phyloP scores from a whole-genome alignment of 1,284 basidiomycete species.

The Coriolopsis trogii region DNA sequence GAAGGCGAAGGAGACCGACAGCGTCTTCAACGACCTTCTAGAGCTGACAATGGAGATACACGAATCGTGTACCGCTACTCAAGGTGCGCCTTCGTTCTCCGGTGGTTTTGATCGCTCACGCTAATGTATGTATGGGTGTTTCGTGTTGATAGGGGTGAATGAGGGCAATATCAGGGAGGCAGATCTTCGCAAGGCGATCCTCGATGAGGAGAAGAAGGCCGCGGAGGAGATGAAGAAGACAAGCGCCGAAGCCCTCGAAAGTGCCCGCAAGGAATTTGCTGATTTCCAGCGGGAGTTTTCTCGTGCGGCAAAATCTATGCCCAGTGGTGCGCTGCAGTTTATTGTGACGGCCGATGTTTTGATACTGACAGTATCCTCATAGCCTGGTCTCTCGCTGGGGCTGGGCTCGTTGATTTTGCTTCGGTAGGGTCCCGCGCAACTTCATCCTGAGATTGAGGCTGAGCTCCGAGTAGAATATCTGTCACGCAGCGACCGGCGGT shows the following conservation, averaged over 20 bases:
- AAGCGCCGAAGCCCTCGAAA: background rate
- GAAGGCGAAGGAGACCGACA: slow-evolving; percentile 15
- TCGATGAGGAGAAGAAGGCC: slow-evolving; percentile 5
- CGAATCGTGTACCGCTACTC: slow-evolving; percentile 8
- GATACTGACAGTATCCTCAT: background rate
- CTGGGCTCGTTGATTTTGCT: background rate
- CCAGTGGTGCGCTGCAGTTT: background rate
- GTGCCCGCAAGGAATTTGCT: slow-evolving; percentile 8
- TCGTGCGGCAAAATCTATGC: background rate
- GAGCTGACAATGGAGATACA: slow-evolving; percentile 15
- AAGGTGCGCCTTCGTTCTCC: background rate
- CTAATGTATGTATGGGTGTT: background rate
- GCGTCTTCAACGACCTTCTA: slow-evolving; percentile 4
- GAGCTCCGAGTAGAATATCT: no score
- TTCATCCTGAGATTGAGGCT: no score
- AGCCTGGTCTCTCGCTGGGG: background rate
- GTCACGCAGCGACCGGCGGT: no score
- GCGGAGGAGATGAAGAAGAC: slow-evolving; percentile 6
- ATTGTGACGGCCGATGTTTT: background rate
- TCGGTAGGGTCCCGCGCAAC: no score
- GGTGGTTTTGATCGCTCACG: no score
- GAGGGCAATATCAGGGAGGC: slow-evolving; percentile 2
- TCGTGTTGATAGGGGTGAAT: background rate
- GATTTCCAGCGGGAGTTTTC: slow-evolving; percentile 5
- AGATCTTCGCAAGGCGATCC: background rate